Base-by-base conservation (phyloP, 2,329 filamentous ascomycete species). In the Macrophomina tecta region DNA sequence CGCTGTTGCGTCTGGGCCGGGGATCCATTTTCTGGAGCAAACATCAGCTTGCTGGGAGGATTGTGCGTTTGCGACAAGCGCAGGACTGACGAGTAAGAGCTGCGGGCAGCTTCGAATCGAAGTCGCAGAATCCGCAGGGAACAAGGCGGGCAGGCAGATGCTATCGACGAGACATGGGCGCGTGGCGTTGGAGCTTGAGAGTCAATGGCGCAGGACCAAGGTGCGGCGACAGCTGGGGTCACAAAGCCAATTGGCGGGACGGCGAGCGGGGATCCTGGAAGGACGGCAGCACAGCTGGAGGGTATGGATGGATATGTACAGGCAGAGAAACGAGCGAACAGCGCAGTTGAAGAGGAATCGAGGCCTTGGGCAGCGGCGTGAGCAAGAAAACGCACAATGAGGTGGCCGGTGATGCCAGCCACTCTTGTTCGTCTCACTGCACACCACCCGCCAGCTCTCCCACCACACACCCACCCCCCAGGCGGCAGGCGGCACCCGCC, bases 1-100 rank as follows among this genome's bases (percentile, higher is more conserved):
- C 65, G 56, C 65, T 67, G 56, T 67, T 65, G 63, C 63, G 63
- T 28, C 65, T 48, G 53, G 63, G 42, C 63, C 51, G 63, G 38
- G 58, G 42, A 18, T 62, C 58, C 58, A 62, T 62, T 38, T 38
- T 18, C 58, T 62, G 18, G 7, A 38, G 32, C 58, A 62, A 36
- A 38, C 46, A 49, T 49, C 58, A 49, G 58, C 23, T 62, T 32
- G 32, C 9, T 11, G 9, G 42, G 9, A 42, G 32, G 42, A 5
- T 23, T 23, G n/a, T 16, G n/a, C 30, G 58, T 38, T 62, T 49
- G 58, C 58, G 58, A 62, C 45, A 48, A 28, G 58, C 58, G 58
- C 55, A 34, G 46, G 6, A 34, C 55, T 18, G 40, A 34, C 40
- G 55, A 5, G 28, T 46, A 8, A 18, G 55, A 45, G 16, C 16